phyloP scores from a whole-genome alignment of 2,329 filamentous ascomycete species.

The Saccharata proteae region DNA sequence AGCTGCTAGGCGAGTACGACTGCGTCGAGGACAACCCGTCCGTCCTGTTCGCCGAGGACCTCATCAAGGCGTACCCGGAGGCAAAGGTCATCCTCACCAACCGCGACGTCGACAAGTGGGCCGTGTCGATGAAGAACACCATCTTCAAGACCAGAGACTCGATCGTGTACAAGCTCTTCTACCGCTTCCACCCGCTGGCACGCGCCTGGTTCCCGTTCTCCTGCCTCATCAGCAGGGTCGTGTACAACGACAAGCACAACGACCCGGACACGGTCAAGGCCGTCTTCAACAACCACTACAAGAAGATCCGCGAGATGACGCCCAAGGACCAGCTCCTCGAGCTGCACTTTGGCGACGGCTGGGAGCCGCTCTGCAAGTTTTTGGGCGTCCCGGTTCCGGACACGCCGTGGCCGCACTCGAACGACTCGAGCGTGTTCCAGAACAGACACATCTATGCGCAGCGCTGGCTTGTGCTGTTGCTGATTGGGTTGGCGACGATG shows the following conservation, averaged over 20 bases:
- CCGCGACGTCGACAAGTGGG: conserved; percentile 5
- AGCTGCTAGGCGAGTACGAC: conserved; percentile 19
- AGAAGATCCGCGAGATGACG: conserved; percentile 11
- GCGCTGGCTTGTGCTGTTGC: neutral
- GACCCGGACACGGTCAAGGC: conserved; percentile 1
- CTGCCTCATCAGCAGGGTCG: neutral
- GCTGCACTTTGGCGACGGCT: conserved; percentile 15
- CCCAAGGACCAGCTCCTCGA: conserved; percentile 17
- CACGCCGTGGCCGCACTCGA: conserved; percentile 13
- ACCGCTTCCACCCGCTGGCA: neutral
- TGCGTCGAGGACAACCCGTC: conserved; percentile 11
- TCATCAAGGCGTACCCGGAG: conserved; percentile 12
- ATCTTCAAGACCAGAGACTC: neutral
- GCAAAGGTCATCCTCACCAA: conserved; percentile 14
- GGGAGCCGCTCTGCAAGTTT: conserved; percentile 20
- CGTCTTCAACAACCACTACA: conserved; percentile 10
- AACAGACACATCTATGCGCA: neutral
- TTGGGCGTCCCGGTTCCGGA: conserved; percentile 14
- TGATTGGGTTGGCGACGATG: neutral
- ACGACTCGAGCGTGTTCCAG: conserved; percentile 8
- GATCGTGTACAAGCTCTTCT: neutral
- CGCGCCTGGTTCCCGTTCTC: neutral
- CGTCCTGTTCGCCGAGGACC: conserved; percentile 11
- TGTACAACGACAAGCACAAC: neutral
- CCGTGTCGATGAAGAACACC: conserved; percentile 7